Conservation (phyloP, 192 early-diverging fungal genomes). For the Haplosporangium gracile region DNA sequence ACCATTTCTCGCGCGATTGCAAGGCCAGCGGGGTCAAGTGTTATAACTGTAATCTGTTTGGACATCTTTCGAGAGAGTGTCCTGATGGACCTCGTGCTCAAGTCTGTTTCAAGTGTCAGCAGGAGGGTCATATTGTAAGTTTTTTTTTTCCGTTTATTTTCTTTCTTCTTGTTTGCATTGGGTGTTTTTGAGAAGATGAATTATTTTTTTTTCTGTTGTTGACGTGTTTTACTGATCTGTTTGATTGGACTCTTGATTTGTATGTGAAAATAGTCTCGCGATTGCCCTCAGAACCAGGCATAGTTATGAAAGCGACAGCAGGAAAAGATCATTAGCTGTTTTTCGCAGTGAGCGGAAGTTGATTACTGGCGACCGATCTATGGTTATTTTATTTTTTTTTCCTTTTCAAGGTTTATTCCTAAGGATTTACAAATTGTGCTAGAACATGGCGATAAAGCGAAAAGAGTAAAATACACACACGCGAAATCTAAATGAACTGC, state of each 20-base stretch:
- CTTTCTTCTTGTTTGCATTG: neutral
- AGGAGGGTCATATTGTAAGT: slow-evolving; percentile 68
- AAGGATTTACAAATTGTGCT: too few species aligned
- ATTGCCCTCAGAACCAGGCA: slow-evolving; percentile 38
- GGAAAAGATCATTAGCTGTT: neutral
- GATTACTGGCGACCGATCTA: too few species aligned
- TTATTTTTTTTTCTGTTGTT: neutral
- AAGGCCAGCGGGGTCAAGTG: slow-evolving; percentile 67
- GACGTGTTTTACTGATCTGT: neutral
- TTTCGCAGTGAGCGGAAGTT: too few species aligned
- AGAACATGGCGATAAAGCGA: too few species aligned
- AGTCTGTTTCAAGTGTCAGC: slow-evolving; percentile 66
- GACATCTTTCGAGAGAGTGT: slow-evolving; percentile 48
- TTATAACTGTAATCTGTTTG: slow-evolving; percentile 67
- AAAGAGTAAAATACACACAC: too few species aligned
- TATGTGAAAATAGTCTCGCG: slow-evolving; percentile 50
- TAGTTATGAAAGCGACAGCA: neutral
- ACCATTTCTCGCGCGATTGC: slow-evolving; percentile 69
- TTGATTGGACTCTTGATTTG: neutral
- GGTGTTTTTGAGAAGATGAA: neutral
- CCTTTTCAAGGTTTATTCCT: too few species aligned
- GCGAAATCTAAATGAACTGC: too few species aligned
- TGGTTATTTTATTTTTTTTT: too few species aligned
- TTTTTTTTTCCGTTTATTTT: neutral
- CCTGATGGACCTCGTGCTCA: slow-evolving; percentile 44